A percentile compares a stretch with the other conserved stretches of the same genome.
phyloP scores from a whole-genome alignment of 2,329 filamentous ascomycete genomes.

The Zasmidium cellare region DNA sequence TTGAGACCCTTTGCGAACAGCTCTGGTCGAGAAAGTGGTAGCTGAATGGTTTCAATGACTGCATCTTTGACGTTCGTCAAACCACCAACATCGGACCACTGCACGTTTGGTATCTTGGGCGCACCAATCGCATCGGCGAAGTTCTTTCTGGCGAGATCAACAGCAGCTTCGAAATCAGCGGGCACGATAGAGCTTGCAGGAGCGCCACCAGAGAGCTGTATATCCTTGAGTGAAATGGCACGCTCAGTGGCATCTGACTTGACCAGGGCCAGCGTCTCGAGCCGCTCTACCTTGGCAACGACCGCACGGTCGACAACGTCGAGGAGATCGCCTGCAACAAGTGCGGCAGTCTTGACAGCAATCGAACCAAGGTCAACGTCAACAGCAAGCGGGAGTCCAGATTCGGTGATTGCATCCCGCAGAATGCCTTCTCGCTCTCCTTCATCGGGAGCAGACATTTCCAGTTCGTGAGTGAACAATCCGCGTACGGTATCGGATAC shows the following conservation, averaged over 20 bases:
- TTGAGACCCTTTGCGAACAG: slow-evolving; percentile 97
- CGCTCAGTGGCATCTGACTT: slow-evolving; percentile 34
- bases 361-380: slow-evolving; percentile 82
- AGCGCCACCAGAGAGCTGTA: slow-evolving; percentile 84
- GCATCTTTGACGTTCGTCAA: slow-evolving; percentile 93
- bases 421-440: slow-evolving; percentile 87
- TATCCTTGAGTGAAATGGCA: slow-evolving; percentile 66
- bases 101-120: slow-evolving; percentile 95
- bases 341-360: slow-evolving; percentile 89
- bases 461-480: slow-evolving; percentile 91
- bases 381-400: slow-evolving; percentile 73
- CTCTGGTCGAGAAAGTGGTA: slow-evolving; percentile 87
- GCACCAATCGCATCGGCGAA: slow-evolving; percentile 97
- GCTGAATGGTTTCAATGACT: slow-evolving; percentile 93
- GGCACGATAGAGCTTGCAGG: slow-evolving; percentile 76
- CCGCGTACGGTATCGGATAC: slow-evolving; percentile 86
- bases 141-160: slow-evolving; percentile 94
- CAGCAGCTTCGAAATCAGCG: slow-evolving; percentile 84
- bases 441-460: slow-evolving; percentile 91
- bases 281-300: slow-evolving; percentile 71
- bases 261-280: slow-evolving; percentile 68
- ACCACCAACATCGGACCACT: slow-evolving; percentile 94
- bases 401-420: slow-evolving; percentile 72
- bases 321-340: slow-evolving; percentile 87
- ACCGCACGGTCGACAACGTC: slow-evolving; percentile 91